phyloP scores from a whole-genome alignment of 441 rosid genomes.

The Rhodomyrtus psidioides region DNA sequence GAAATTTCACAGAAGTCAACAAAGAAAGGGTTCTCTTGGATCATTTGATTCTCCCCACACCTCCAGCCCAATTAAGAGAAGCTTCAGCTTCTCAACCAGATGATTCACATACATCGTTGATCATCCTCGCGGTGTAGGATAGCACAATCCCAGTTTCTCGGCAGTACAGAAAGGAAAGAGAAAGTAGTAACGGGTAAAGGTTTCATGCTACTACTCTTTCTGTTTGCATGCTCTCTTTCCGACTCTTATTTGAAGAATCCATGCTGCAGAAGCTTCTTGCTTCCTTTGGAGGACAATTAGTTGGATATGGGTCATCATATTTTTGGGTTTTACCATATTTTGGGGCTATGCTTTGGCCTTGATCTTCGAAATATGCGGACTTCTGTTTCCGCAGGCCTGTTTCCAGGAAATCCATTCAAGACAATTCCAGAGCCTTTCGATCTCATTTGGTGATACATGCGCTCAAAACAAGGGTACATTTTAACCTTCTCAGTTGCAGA shows the following conservation, averaged over 20 bases:
- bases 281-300: too few relatives aligned
- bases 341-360: neutral
- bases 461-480: conserved; percentile 86
- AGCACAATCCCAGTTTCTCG: neutral
- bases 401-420: conserved; percentile 97
- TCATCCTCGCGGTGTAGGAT: neutral
- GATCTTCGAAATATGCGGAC: neutral
- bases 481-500: neutral
- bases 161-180: neutral
- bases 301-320: neutral
- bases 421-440: conserved; percentile 95
- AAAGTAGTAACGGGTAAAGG: too few relatives aligned
- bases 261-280: neutral
- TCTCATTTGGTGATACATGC: conserved; percentile 86
- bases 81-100: neutral
- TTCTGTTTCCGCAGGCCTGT: conserved; percentile 46
- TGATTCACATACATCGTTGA: neutral
- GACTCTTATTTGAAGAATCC: neutral
- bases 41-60: neutral
- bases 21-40: neutral
- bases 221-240: neutral
- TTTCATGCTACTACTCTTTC: neutral
- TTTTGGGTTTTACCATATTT: too few relatives aligned
- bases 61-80: neutral
- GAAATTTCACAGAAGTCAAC: neutral